Conservation (phyloP, 306 rosid genomes). For the Lathyrus oleraceus region DNA sequence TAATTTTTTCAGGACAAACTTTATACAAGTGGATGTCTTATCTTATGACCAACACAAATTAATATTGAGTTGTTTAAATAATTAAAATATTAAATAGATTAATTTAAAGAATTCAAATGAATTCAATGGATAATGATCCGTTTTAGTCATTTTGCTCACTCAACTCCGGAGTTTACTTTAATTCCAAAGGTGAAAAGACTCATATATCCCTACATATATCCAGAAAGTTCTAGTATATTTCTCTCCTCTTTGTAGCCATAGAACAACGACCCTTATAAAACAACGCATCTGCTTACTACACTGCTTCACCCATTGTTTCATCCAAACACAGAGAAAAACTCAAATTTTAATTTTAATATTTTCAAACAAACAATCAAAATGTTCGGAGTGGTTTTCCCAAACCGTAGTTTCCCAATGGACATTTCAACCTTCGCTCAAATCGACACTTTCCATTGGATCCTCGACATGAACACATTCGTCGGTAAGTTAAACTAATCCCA, state of each 20-base stretch:
- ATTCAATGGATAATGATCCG: too few relatives aligned
- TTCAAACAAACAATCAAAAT: constrained; percentile 28
- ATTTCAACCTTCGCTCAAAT: constrained; percentile 85
- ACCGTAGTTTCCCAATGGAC: constrained; percentile 92
- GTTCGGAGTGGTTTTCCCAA: constrained; percentile 94
- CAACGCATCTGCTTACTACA: not conserved
- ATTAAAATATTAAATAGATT: too few relatives aligned
- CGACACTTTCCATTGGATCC: constrained; percentile 90
- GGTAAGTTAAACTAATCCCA: constrained; percentile 41
- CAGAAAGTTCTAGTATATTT: constrained; percentile 22
- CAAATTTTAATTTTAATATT: not conserved
- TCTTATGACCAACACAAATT: too few relatives aligned
- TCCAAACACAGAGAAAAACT: not conserved
- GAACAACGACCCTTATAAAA: not conserved
- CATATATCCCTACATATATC: not conserved
- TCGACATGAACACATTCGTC: constrained; percentile 86
- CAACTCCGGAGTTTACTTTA: too few relatives aligned
- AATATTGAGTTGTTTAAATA: too few relatives aligned
- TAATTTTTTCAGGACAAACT: too few relatives aligned
- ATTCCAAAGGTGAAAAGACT: not conserved
- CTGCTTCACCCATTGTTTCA: not conserved
- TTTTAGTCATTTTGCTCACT: too few relatives aligned
- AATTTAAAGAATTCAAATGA: too few relatives aligned
- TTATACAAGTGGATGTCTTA: too few relatives aligned
- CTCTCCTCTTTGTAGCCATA: not conserved